A percentile compares a stretch with the other conserved stretches of the same genome.
These are phyloP conservation scores for Bryoerythrophyllum caledonicum DNA, from an alignment of 225 moss, liverwort and hornwort genomes.

Conservation along the genomic window DNA sequence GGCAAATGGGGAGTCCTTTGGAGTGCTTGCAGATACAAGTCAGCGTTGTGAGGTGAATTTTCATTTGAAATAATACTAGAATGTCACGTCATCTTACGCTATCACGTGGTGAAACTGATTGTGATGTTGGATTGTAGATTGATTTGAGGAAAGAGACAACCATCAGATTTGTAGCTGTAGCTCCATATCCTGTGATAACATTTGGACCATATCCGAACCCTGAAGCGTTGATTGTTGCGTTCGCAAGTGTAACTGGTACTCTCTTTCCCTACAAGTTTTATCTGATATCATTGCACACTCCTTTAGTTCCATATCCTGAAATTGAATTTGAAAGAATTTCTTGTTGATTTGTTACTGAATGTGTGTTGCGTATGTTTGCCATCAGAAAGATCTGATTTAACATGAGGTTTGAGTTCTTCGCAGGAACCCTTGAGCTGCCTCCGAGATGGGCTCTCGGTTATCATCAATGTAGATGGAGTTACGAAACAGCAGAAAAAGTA, in stretches of 20 bases:
- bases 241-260: slow-evolving; percentile 67
- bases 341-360: background rate
- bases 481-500: slow-evolving; percentile 61
- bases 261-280: background rate
- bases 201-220: slow-evolving; percentile 83
- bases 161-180: slow-evolving; percentile 54
- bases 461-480: slow-evolving; percentile 91
- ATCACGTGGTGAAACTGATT: background rate
- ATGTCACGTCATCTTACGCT: background rate
- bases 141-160: slow-evolving; percentile 70
- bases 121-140: slow-evolving; percentile 39
- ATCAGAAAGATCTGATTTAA: background rate
- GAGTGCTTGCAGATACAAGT: slow-evolving; percentile 77
- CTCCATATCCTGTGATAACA: slow-evolving; percentile 69
- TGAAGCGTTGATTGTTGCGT: slow-evolving; percentile 47
- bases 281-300: background rate
- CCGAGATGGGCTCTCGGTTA: slow-evolving; percentile 91
- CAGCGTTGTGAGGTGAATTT: slow-evolving; percentile 66
- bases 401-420: background rate
- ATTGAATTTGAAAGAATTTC: background rate
- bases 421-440: slow-evolving; percentile 79
- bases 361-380: background rate
- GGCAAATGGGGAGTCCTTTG: slow-evolving; percentile 70
- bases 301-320: background rate
- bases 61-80: background rate